phyloP scores from a whole-genome alignment of 2,329 filamentous ascomycete species.

The Phyllosticta citrichinensis region DNA sequence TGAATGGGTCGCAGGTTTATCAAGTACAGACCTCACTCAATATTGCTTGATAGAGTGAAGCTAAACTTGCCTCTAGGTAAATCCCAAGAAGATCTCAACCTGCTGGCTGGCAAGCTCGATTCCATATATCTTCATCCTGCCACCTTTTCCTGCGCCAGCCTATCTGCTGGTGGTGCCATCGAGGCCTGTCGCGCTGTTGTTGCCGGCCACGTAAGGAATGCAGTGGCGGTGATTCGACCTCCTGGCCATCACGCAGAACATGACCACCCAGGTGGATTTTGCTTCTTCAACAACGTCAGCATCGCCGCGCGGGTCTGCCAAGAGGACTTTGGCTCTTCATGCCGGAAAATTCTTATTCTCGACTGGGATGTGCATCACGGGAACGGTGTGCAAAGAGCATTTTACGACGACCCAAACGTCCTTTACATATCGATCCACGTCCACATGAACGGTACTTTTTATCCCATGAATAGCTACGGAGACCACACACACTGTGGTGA shows the following conservation, averaged over 20 bases:
- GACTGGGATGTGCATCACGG: conserved; percentile 79
- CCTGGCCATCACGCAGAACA: conserved; percentile 92
- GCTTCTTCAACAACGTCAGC: conserved; percentile 95
- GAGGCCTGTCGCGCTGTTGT: conserved; percentile 93
- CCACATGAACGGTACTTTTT: conserved; percentile 73
- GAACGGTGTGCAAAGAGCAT: conserved; percentile 93
- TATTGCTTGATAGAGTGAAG: conserved; percentile 23
- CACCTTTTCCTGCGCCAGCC: conserved; percentile 68
- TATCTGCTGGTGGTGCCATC: conserved; percentile 88
- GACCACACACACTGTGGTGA: conserved; percentile 50
- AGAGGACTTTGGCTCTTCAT: conserved; percentile 64
- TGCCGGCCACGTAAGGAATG: conserved; percentile 75
- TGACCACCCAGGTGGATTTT: conserved; percentile 82
- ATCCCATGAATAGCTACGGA: conserved; percentile 56
- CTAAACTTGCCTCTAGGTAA: conserved; percentile 19
- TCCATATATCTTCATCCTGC: conserved; percentile 57
- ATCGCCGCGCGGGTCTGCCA: conserved; percentile 87
- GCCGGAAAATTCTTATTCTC: conserved; percentile 82
- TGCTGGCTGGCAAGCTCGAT: conserved; percentile 46
- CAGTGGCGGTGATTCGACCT: conserved; percentile 87
- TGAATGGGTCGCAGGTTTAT: conserved; percentile 58
- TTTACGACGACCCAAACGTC: conserved; percentile 88
- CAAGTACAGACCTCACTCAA: conserved; percentile 26
- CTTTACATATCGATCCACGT: conserved; percentile 94
- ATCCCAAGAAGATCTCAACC: conserved; percentile 51